Evolutionary conservation across 768 basidiomycete genomes (phyloP).

Genomic region (Lanmaoa pseudosensibilis): DNA sequence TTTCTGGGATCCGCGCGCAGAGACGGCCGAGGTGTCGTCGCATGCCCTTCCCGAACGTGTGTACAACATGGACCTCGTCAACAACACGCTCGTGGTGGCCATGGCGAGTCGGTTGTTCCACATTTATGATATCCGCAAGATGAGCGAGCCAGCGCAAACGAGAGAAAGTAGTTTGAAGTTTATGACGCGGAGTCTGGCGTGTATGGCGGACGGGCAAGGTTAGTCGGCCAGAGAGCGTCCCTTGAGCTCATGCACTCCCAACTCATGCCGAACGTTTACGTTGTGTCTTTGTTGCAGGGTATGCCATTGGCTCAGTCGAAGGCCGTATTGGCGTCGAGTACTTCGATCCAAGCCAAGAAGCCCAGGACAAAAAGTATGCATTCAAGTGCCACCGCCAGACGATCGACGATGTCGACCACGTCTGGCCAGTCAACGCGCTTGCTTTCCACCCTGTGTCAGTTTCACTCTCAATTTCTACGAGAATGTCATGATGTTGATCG

Average conservation of each 20-base stretch:
- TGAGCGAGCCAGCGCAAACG: constrained; percentile 72
- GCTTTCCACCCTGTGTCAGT: constrained; percentile 88
- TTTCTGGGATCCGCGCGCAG: constrained; percentile 80
- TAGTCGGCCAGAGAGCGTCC: constrained; percentile 19
- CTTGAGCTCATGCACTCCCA: not conserved
- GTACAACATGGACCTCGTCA: constrained; percentile 79
- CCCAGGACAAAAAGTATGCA: constrained; percentile 78
- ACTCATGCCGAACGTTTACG: not conserved
- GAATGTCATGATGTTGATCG: not conserved
- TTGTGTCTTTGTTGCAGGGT: constrained; percentile 52
- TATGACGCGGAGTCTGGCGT: constrained; percentile 88
- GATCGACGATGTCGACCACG: constrained; percentile 88
- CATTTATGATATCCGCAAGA: constrained; percentile 83
- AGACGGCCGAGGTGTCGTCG: constrained; percentile 53
- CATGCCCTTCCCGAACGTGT: constrained; percentile 78
- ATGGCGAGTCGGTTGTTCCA: constrained; percentile 91
- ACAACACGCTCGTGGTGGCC: constrained; percentile 81
- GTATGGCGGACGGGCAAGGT: constrained; percentile 94
- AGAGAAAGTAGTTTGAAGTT: constrained; percentile 94
- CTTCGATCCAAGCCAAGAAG: constrained; percentile 76
- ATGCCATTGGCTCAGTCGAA: constrained; percentile 91
- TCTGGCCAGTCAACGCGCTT: constrained; percentile 94
- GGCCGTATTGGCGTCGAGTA: constrained; percentile 98
- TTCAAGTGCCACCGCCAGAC: constrained; percentile 96
- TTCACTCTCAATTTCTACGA: not conserved